A percentile compares a stretch with the other conserved stretches of the same genome.
Evolutionary conservation across 2,329 filamentous ascomycete genomes (phyloP).

Genomic region (Ceratocystis albifundus): DNA sequence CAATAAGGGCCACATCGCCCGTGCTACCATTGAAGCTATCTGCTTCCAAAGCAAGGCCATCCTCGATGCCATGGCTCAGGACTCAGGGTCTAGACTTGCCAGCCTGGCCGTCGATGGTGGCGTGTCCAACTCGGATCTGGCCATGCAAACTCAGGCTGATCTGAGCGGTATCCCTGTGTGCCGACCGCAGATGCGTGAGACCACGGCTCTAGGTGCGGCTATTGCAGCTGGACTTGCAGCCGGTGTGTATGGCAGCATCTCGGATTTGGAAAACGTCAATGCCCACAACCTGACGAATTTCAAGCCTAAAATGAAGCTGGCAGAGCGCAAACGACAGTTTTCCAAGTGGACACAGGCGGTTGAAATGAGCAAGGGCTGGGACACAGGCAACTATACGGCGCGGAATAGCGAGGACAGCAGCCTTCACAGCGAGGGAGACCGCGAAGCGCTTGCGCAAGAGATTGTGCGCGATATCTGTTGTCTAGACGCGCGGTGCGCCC

Average conservation of each 20-base stretch:
- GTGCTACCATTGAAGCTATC: constrained; percentile 79
- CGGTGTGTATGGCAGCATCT: constrained; percentile 63
- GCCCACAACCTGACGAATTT: constrained; percentile 58
- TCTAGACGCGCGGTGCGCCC: constrained; percentile 9
- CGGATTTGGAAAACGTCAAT: constrained; percentile 63
- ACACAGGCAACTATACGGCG: constrained; percentile 9
- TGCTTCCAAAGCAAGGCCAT: constrained; percentile 92
- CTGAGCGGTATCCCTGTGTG: constrained; percentile 72
- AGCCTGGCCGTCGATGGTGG: constrained; percentile 77
- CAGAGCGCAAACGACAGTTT: constrained; percentile 35
- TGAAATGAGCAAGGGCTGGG: constrained; percentile 47
- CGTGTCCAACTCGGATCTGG: constrained; percentile 77
- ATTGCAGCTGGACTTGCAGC: constrained; percentile 82
- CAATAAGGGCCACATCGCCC: constrained; percentile 71
- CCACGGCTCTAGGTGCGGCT: constrained; percentile 75
- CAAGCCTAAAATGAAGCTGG: constrained; percentile 47
- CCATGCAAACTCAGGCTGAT: constrained; percentile 86
- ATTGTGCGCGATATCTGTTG: constrained; percentile 13
- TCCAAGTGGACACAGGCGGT: constrained; percentile 47
- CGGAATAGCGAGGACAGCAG: constrained; percentile 10
- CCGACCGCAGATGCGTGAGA: constrained; percentile 79
- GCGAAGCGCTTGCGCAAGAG: constrained; percentile 6
- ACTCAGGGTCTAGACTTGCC: constrained; percentile 63
- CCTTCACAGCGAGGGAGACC: background rate
- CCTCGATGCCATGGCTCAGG: constrained; percentile 79